Evolutionary conservation across 768 basidiomycete species (phyloP), one percentile per base, ranked within the genome.

Genomic region (Auricularia sp.): DNA sequence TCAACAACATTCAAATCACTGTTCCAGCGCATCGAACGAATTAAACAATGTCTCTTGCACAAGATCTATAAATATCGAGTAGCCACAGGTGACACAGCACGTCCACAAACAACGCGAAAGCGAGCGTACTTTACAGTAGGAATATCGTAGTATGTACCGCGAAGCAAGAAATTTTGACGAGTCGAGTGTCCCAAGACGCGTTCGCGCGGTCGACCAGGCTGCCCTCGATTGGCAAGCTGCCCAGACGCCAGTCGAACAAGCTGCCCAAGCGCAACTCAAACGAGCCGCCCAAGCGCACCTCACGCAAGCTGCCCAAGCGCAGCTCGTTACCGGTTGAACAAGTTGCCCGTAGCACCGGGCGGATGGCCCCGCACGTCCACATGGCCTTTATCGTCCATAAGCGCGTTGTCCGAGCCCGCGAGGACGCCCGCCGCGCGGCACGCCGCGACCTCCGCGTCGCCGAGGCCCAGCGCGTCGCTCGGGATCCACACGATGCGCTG

Each of bases 401-500:
- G 71, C 36, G 88, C 87, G 61, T 81, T 78, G 64, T 75, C 71
- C 42, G 72, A 73, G 34, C 79, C 82, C 23, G 79, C 83, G 65
- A 77, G 71, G 35, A 92, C 81, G 2, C 84, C 86, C 3, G 71
- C 74, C 35, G 77, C 79, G 66, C 69, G 71, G 72, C 86, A 86
- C 67, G 75, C 83, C 66, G 76, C 72, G 67, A 82, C 84, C 77
- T 91, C 90, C 64, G 80, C 84, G 36, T 71, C 70, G 0, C 80
- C 83, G 63, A 93, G 70, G 8, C 87, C 86, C n/a, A 84, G 76
- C 29, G 74, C 69, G 72, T 98, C 96, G 44, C 77, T 74, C 23
- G 96, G 91, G 63, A 98, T 74, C 96, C 96, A 98, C 36, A 98
- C 77, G 3, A 84, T 79, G 67, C 87, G 80, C 75, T 93, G 91